Evolutionary conservation across 2,329 filamentous ascomycete genomes (phyloP).

Genomic region (Hypoxylon sp.): DNA sequence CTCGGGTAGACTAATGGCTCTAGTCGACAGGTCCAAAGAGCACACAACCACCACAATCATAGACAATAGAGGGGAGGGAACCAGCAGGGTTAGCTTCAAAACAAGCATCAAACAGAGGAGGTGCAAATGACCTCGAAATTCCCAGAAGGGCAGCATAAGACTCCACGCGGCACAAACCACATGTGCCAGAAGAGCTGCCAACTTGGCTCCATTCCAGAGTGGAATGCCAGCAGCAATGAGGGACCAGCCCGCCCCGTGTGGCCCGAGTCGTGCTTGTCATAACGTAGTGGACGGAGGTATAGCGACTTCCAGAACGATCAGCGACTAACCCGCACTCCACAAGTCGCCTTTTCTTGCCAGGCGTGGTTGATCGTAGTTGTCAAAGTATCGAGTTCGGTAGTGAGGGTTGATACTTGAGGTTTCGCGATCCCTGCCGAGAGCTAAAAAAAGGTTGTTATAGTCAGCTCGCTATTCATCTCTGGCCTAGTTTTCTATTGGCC

Average conservation of each 20-base stretch:
- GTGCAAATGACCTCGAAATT: constrained; percentile 37
- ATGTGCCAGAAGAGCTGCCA: constrained; percentile 30
- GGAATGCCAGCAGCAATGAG: constrained; percentile 36
- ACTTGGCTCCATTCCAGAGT: constrained; percentile 32
- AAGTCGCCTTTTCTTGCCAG: constrained; percentile 30
- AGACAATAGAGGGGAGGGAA: constrained; percentile 41
- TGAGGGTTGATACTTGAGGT: constrained; percentile 39
- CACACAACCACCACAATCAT: constrained; percentile 21
- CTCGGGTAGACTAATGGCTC: not conserved
- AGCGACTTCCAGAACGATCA: constrained; percentile 32
- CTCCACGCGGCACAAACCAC: constrained; percentile 37
- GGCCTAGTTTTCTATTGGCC: constrained; percentile 19
- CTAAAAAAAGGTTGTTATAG: constrained; percentile 39
- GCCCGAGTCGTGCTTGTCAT: constrained; percentile 11
- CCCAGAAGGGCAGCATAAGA: constrained; percentile 33
- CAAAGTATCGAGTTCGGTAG: constrained; percentile 32
- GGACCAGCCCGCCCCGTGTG: constrained; percentile 22
- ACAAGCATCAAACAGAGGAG: constrained; percentile 57
- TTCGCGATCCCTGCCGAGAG: constrained; percentile 43
- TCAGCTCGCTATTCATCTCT: constrained; percentile 29
- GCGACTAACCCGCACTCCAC: constrained; percentile 29
- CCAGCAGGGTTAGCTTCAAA: constrained; percentile 51
- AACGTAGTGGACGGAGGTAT: constrained; percentile 7
- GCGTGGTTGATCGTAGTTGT: constrained; percentile 33
- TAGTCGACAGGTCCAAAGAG: constrained; percentile 7